These are phyloP conservation scores for Mycosarcoma maydis DNA, from an alignment of 1,284 basidiomycete genomes.

Conservation along the genomic window DNA sequence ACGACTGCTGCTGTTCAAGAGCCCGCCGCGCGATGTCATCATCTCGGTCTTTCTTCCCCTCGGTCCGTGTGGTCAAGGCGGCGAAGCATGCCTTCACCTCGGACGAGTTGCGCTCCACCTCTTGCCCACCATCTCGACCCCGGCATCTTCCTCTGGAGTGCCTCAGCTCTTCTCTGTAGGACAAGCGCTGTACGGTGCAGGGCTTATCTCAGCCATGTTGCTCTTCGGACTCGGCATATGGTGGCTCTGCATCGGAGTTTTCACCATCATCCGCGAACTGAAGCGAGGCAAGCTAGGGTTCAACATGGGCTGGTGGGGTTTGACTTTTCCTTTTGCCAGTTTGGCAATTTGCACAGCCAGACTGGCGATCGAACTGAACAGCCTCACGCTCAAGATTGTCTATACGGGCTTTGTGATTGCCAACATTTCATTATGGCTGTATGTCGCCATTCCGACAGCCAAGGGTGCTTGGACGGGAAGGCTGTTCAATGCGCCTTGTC, in stretches of 20 bases:
- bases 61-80: conserved; percentile 59
- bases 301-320: conserved; percentile 59
- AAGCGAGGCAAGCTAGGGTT: conserved; percentile 44
- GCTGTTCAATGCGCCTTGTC: conserved; percentile 57
- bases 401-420: conserved; percentile 49
- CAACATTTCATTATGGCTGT: conserved; percentile 47
- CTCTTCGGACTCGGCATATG: conserved; percentile 56
- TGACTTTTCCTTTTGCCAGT: conserved; percentile 53
- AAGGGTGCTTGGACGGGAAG: conserved; percentile 48
- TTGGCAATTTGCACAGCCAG: conserved; percentile 48
- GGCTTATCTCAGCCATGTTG: conserved; percentile 51
- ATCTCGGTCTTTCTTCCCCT: conserved; percentile 55
- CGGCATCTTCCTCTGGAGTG: conserved; percentile 28
- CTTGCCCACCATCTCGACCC: conserved; percentile 44
- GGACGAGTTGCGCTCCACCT: conserved; percentile 44
- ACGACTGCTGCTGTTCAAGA: conserved; percentile 55
- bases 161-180: conserved; percentile 45
- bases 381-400: conserved; percentile 50
- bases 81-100: conserved; percentile 56
- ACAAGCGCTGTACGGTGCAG: conserved; percentile 55
- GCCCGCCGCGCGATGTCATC: conserved; percentile 56
- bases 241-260: conserved; percentile 51
- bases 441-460: conserved; percentile 53
- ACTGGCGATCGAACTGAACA: conserved; percentile 52
- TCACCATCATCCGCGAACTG: conserved; percentile 48